These are phyloP conservation scores for Vaucheria bursata DNA, from an alignment of 352 stramenopile genomes.

Conservation along the genomic window DNA sequence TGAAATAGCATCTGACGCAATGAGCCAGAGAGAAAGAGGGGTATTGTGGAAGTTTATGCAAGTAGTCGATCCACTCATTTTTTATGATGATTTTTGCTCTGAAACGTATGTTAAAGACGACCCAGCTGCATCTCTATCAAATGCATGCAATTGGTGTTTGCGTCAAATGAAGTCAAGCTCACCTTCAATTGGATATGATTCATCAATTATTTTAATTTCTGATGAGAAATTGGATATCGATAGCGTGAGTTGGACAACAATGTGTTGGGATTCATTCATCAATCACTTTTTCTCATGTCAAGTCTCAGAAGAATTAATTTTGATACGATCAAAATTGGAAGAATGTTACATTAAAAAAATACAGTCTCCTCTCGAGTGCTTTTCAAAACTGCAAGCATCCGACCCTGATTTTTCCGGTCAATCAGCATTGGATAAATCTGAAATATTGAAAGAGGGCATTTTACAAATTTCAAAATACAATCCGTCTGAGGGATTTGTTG, in stretches of 20 bases:
- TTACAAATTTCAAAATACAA: constrained; percentile 46
- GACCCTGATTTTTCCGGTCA: no score
- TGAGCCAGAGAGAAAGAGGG: neutral
- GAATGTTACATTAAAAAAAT: no score
- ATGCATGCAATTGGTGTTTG: neutral
- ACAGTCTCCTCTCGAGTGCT: no score
- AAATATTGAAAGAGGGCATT: no score
- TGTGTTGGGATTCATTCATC: no score
- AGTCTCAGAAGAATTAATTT: no score
- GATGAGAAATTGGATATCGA: neutral
- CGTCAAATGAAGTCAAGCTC: neutral
- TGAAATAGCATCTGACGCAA: neutral
- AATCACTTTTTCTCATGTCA: no score
- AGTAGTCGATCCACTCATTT: constrained; percentile 16
- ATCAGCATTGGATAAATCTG: no score
- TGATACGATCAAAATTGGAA: no score
- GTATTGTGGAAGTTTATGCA: neutral
- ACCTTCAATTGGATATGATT: neutral
- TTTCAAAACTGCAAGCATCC: no score
- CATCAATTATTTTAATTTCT: neutral
- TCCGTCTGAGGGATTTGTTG: constrained; percentile 21
- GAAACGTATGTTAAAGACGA: constrained; percentile 9
- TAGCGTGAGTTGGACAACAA: no score
- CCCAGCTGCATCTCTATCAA: neutral
- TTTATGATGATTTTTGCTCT: constrained; percentile 45